Evolutionary conservation across 2,329 filamentous ascomycete genomes (phyloP).

Genomic region (Aureobasidium lini): DNA sequence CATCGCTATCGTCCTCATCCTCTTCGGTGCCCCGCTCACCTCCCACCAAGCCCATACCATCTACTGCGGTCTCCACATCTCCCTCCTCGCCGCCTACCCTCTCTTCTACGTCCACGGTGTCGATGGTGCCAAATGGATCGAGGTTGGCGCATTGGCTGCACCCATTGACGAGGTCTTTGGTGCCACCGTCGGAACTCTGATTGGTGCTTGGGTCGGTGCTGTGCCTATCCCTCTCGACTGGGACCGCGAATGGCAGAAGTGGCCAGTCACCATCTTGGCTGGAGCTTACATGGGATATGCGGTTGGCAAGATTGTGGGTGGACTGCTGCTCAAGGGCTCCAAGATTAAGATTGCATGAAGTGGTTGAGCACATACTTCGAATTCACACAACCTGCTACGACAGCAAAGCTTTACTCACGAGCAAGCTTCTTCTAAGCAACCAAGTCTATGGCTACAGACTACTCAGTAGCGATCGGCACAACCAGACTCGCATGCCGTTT

Average conservation of each 20-base stretch:
- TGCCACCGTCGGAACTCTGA: conserved; percentile 64
- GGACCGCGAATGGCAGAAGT: conserved; percentile 98
- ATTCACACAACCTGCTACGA: not conserved
- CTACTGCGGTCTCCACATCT: conserved; percentile 73
- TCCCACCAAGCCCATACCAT: conserved; percentile 72
- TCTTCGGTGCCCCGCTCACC: conserved; percentile 86
- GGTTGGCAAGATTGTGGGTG: conserved; percentile 57
- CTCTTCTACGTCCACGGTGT: conserved; percentile 82
- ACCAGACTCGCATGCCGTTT: not conserved
- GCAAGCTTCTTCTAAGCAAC: not conserved
- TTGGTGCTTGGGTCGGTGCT: conserved; percentile 88
- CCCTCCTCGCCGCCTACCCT: conserved; percentile 69
- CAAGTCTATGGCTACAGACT: not conserved
- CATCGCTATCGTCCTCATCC: conserved; percentile 58
- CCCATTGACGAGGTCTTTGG: conserved; percentile 83
- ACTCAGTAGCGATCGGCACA: not conserved
- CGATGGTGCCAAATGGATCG: conserved; percentile 61
- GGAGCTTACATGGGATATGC: conserved; percentile 75
- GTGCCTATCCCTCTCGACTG: conserved; percentile 94
- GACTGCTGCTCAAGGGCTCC: conserved; percentile 40
- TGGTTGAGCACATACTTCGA: not conserved
- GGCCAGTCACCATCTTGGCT: conserved; percentile 84
- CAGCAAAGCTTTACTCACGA: not conserved
- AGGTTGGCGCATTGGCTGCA: conserved; percentile 58
- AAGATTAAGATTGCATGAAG: conserved; percentile 36